These are phyloP conservation scores for Plasmodium sp. DNA, from an alignment of 169 alveolate genomes.

Conservation along the genomic window DNA sequence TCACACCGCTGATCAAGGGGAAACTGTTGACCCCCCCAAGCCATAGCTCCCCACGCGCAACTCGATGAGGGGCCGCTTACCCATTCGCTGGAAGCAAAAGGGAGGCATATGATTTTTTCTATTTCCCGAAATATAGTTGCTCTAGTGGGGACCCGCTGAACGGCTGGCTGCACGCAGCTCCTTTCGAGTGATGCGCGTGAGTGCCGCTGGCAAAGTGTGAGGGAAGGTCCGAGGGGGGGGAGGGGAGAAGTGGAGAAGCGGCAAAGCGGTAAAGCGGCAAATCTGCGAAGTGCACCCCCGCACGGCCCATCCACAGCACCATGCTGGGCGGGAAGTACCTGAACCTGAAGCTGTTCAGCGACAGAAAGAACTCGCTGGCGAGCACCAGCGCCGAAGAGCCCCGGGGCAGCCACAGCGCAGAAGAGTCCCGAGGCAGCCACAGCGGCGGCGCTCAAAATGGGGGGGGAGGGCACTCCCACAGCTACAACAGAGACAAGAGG, in stretches of 20 bases:
- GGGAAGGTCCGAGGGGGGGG: neutral
- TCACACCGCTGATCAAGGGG: neutral
- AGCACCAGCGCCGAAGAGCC: neutral
- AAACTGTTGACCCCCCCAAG: neutral
- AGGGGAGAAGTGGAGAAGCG: neutral
- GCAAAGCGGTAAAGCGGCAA: too few species aligned
- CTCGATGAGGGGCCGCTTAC: neutral
- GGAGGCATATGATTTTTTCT: neutral
- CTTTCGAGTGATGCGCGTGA: neutral
- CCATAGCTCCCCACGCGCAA: neutral
- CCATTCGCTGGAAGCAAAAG: neutral
- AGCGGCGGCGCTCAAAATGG: neutral
- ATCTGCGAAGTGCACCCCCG: neutral
- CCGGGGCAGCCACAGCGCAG: neutral
- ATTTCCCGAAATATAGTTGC: neutral
- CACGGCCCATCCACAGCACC: neutral
- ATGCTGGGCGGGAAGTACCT: constrained; percentile 67
- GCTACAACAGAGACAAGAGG: constrained; percentile 67
- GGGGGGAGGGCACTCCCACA: neutral
- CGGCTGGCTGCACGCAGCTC: neutral
- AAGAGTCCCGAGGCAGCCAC: neutral
- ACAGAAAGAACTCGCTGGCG: constrained; percentile 2
- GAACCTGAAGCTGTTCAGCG: constrained; percentile 54
- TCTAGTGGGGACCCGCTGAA: neutral
- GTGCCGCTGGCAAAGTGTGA: neutral